phyloP scores from a whole-genome alignment of 2,329 filamentous ascomycete genomes.

The Periglandula ipomoeae region DNA sequence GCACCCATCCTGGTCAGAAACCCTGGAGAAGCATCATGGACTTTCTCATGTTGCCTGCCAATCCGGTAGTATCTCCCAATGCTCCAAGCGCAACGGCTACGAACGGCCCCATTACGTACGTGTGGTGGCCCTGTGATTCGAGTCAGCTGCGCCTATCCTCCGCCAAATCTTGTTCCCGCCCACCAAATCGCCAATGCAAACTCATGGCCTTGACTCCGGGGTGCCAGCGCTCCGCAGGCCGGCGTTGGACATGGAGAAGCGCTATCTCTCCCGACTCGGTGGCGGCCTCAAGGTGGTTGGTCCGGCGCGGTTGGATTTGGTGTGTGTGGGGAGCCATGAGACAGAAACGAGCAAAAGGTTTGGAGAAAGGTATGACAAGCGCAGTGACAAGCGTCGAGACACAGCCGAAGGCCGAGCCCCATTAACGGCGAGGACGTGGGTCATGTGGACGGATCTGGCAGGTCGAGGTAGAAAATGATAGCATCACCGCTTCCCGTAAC shows the following conservation, averaged over 20 bases:
- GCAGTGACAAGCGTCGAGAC: no score
- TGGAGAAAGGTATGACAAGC: no score
- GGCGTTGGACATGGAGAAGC: not conserved
- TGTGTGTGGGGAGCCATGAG: conserved; percentile 2
- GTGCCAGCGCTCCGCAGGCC: conserved; percentile 2
- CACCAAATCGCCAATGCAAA: not conserved
- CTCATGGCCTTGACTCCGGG: not conserved
- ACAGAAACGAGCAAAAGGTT: not conserved
- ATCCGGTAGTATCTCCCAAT: not conserved
- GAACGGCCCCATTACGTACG: conserved; percentile 9
- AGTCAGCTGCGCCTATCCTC: conserved; percentile 9
- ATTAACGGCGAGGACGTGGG: conserved; percentile 1
- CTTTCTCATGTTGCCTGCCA: not conserved
- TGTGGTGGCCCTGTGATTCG: conserved; percentile 9
- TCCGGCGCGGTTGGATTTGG: conserved; percentile 5
- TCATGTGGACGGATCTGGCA: conserved; percentile 8
- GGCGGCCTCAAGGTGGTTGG: conserved; percentile 1
- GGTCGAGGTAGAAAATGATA: conserved; percentile 6
- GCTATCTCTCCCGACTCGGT: conserved; percentile 3
- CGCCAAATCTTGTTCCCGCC: conserved; percentile 1
- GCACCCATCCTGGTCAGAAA: not conserved
- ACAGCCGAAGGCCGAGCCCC: no score
- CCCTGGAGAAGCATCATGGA: not conserved
- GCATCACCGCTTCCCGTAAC: not conserved
- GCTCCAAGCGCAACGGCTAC: conserved; percentile 5